Percentiles rank a stretch among this genome's conserved stretches.
phyloP scores from a whole-genome alignment of 2,329 filamentous ascomycete genomes.

The Cadophora gregata region DNA sequence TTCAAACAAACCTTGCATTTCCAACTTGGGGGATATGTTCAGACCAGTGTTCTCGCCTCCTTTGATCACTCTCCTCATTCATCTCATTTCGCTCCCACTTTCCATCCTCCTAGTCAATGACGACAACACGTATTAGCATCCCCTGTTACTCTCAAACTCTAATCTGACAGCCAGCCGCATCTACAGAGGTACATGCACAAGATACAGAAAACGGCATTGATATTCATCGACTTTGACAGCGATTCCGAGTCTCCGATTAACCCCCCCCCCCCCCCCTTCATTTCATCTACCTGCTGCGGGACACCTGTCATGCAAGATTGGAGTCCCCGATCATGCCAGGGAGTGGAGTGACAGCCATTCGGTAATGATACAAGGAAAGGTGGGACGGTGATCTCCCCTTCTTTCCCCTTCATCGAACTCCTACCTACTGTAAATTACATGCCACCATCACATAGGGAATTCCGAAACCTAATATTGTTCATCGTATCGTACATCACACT shows the following conservation, averaged over 20 bases:
- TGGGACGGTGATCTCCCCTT: background rate
- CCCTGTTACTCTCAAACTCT: constrained; percentile 1
- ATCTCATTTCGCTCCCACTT: constrained; percentile 2
- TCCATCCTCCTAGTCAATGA: background rate
- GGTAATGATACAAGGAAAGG: background rate
- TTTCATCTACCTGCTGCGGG: background rate
- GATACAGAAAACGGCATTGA: background rate
- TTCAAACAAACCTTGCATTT: background rate
- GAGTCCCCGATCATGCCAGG: no score
- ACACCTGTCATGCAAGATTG: background rate
- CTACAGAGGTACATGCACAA: background rate
- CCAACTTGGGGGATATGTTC: background rate
- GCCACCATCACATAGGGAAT: no score
- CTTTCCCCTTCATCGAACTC: no score
- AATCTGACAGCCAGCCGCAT: background rate
- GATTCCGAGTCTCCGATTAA: background rate
- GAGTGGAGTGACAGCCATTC: no score
- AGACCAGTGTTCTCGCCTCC: background rate
- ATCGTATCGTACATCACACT: no score
- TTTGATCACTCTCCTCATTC: background rate
- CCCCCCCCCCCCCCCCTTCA: background rate
- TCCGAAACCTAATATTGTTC: no score
- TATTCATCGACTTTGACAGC: background rate
- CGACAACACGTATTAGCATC: background rate
- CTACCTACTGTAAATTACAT: no score